Evolutionary conservation across 2,329 filamentous ascomycete genomes (phyloP).

Genomic region (Plectosphaerella plurivora): DNA sequence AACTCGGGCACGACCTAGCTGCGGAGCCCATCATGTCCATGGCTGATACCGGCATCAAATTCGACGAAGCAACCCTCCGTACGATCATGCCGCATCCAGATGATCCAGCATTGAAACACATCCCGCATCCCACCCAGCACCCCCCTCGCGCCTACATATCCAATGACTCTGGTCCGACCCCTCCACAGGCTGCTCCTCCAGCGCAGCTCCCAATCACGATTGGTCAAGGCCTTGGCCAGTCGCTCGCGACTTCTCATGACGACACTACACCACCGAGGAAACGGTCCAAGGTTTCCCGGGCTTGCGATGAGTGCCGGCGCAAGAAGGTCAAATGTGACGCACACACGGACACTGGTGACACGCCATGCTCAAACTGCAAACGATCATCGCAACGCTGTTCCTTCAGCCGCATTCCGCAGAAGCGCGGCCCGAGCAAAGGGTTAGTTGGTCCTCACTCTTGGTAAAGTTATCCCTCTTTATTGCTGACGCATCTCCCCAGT

Average conservation of each 20-base stretch:
- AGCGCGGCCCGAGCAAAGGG: slow-evolving; percentile 86
- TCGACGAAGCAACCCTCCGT: slow-evolving; percentile 37
- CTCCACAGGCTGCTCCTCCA: slow-evolving; percentile 18
- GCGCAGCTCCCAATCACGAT: slow-evolving; percentile 24
- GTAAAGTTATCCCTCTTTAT: background rate
- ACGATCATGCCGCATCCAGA: slow-evolving; percentile 39
- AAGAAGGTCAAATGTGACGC: slow-evolving; percentile 92
- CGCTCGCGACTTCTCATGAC: slow-evolving; percentile 26
- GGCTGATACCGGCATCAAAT: slow-evolving; percentile 38
- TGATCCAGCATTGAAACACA: background rate
- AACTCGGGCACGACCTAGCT: slow-evolving; percentile 51
- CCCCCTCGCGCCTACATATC: slow-evolving; percentile 25
- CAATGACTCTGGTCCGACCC: slow-evolving; percentile 10
- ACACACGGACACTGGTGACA: slow-evolving; percentile 65
- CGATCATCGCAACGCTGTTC: slow-evolving; percentile 72
- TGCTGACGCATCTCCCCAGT: slow-evolving; percentile 30
- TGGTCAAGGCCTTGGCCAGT: slow-evolving; percentile 40
- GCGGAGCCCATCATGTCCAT: slow-evolving; percentile 42
- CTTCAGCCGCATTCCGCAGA: slow-evolving; percentile 85
- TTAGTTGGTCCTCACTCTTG: slow-evolving; percentile 30
- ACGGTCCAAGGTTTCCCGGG: slow-evolving; percentile 79
- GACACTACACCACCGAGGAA: slow-evolving; percentile 67
- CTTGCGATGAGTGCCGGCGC: slow-evolving; percentile 82
- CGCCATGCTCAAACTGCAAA: slow-evolving; percentile 77
- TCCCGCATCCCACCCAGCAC: background rate